Evolutionary conservation across 2,329 filamentous ascomycete species (phyloP).

Genomic region (Chaetomium sp.): DNA sequence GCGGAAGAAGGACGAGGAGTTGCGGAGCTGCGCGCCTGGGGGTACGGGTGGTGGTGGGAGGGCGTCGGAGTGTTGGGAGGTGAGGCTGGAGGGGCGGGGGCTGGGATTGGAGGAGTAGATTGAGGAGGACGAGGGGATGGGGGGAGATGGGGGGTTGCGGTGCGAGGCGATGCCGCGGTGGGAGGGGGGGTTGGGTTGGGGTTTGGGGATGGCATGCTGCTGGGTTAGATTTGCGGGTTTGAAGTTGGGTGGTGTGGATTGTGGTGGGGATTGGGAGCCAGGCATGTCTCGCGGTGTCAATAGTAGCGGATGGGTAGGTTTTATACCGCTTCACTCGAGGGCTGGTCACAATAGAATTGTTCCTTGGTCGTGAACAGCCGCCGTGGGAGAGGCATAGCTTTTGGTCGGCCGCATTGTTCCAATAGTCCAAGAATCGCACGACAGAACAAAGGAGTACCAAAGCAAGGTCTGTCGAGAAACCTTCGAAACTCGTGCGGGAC

Average conservation of each 20-base stretch:
- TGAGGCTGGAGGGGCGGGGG: not conserved
- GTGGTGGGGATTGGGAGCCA: not conserved
- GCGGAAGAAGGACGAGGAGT: slow-evolving; percentile 14
- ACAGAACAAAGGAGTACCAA: not conserved
- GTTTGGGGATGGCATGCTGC: not conserved
- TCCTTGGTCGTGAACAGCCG: not conserved
- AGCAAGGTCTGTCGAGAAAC: not conserved
- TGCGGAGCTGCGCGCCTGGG: not conserved
- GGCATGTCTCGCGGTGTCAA: not conserved
- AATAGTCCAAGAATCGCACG: not conserved
- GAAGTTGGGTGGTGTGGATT: not conserved
- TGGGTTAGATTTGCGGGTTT: not conserved
- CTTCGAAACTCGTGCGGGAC: no score
- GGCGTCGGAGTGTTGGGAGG: not conserved
- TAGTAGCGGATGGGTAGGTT: not conserved
- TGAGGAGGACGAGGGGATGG: not conserved
- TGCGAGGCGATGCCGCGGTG: not conserved
- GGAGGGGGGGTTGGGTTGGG: no score
- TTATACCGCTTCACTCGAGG: not conserved
- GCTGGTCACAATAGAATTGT: not conserved
- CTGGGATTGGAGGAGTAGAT: slow-evolving; percentile 5
- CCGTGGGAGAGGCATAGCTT: not conserved
- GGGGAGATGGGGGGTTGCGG: not conserved
- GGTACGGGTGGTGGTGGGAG: not conserved
- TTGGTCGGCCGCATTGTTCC: no score